These are phyloP conservation scores for Monilinia aucupariae DNA, from an alignment of 2,329 filamentous ascomycete genomes.

Conservation along the genomic window DNA sequence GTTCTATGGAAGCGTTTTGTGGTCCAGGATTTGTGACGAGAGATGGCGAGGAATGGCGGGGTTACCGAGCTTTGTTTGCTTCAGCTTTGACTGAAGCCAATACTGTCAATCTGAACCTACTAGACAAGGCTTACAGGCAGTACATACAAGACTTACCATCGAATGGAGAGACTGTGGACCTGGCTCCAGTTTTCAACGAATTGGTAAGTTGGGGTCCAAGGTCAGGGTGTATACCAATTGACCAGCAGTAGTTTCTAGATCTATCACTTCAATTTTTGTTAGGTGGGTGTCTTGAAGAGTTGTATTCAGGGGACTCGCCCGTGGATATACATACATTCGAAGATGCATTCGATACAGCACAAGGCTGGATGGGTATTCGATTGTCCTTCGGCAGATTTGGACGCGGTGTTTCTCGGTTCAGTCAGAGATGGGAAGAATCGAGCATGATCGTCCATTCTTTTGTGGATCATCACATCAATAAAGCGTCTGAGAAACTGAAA, in stretches of 20 bases:
- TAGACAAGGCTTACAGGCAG: background rate
- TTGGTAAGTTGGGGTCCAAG: background rate
- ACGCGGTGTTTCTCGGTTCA: background rate
- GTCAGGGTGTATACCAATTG: background rate
- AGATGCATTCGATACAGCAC: conserved; percentile 2
- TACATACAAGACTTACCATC: background rate
- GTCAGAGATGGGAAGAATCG: background rate
- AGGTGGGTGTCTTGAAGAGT: background rate
- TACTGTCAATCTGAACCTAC: background rate
- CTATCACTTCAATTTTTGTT: conserved; percentile 12
- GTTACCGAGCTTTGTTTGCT: background rate
- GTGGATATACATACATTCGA: background rate
- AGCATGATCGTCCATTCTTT: background rate
- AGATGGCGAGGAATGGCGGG: conserved; percentile 10
- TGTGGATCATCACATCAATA: conserved; percentile 1
- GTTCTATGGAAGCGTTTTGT: conserved; percentile 7
- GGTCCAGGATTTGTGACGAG: conserved; percentile 10
- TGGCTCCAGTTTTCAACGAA: background rate
- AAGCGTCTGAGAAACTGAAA: background rate
- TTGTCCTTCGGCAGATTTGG: conserved; percentile 3
- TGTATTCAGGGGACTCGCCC: background rate
- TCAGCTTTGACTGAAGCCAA: conserved; percentile 2
- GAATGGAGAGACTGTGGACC: background rate
- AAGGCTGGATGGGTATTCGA: conserved; percentile 8
- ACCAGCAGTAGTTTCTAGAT: background rate